Base-by-base conservation (phyloP, 2,329 filamentous ascomycete genomes). In the Cladosporium sp. region DNA sequence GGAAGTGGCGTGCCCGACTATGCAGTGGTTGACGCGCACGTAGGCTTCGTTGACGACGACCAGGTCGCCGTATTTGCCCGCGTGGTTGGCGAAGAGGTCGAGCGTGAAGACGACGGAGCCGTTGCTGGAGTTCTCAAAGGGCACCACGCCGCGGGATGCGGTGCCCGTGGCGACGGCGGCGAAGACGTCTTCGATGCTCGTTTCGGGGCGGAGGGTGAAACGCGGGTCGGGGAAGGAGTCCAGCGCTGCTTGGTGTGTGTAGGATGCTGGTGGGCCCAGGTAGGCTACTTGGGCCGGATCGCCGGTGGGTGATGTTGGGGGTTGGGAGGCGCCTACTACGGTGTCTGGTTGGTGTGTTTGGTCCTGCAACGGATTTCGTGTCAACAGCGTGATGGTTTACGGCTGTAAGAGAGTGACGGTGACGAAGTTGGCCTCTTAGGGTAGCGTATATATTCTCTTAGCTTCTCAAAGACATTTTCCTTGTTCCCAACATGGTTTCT, bases 81-180 rank as follows among this genome's bases (percentile, higher is more conserved):
- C 73, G 20, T 86, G 77, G 70, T 96, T 89, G 58, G 89, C 89
- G 54, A 99, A 82, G 57, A 92, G 82, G 70, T 96, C 91, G 19
- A 97, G 80, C 0, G 91, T 96, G 68, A 89, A 88, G 50, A 93
- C 83, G 43, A 99, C 93, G 49, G 86, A 85, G 63, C 93, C 93
- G 69, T 97, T 96, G 65, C 89, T 92, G 36, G 88, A 95, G 74
- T 99, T 99, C 67, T 97, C 92, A 70, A 96, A 91, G 6, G 93
- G 93, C 1, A 96, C 87, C 27, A 97, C 87, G 58, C 91, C 93
- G 51, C 84, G 84, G 47, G 79, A 70, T 1, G 81, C 82, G 39
- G 73, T 66, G 52, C 80, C 78, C 32, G 77, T 75, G 63, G 95
- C 89, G 5, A 96, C 86, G 13, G 83, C 78, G 44, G 84, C 76